A percentile compares a stretch with the other conserved stretches of the same genome.
Conservation (phyloP, 352 stramenopile species). For the Globisporangium mamillatum region DNA sequence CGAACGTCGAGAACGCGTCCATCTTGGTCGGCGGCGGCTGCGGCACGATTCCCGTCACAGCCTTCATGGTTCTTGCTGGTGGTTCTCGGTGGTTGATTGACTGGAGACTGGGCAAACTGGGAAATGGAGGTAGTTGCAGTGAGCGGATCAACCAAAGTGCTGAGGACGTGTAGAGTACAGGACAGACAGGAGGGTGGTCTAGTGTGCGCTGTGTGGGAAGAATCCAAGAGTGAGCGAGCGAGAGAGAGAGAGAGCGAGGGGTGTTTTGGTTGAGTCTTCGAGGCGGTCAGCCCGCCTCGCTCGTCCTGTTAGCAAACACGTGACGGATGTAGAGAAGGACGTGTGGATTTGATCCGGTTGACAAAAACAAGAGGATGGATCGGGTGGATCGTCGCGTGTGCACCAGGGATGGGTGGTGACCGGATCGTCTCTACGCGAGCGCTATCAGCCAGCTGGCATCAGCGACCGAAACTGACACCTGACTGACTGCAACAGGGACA, state of each 20-base stretch:
- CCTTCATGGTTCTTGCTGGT: background rate
- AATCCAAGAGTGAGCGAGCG: conserved; percentile 11
- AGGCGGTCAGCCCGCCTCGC: background rate
- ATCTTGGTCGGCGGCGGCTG: background rate
- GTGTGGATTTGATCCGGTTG: background rate
- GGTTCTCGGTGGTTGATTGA: background rate
- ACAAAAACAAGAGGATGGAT: background rate
- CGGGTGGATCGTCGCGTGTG: background rate
- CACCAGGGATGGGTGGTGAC: background rate
- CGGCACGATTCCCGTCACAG: background rate
- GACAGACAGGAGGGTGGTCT: background rate
- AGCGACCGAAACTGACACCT: background rate
- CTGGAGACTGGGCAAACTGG: background rate
- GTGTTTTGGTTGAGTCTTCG: background rate
- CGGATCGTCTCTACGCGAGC: background rate
- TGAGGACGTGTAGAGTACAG: background rate
- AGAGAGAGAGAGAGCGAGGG: background rate
- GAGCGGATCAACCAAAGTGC: background rate
- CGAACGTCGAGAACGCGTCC: background rate
- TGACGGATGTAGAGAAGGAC: background rate
- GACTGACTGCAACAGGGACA: too few species aligned
- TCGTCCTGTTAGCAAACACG: background rate
- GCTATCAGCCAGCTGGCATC: background rate
- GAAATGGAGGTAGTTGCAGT: background rate
- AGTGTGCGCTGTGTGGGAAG: background rate